Evolutionary conservation across 371 early-diverging fungal species (phyloP).

Genomic region (Mucor lusitanicus): DNA sequence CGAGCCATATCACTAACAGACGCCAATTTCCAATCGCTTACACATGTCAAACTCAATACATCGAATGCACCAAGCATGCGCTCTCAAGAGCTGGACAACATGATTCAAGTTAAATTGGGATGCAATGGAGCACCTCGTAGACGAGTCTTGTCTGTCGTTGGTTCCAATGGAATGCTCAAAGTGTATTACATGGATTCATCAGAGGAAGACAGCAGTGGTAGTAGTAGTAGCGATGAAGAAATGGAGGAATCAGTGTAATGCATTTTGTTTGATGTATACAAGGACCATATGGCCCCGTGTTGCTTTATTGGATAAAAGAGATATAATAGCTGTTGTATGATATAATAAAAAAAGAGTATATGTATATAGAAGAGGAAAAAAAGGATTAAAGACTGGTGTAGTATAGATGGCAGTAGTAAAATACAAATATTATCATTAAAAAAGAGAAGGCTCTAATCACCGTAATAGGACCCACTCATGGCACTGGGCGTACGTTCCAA

Average conservation of each 20-base stretch:
- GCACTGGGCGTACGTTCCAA: slow-evolving; percentile 26
- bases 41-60: neutral
- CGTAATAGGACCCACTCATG: slow-evolving; percentile 30
- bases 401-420: neutral
- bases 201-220: neutral
- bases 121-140: slow-evolving; percentile 23
- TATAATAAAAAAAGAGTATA: neutral
- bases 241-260: neutral
- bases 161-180: slow-evolving; percentile 10
- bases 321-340: too few species aligned
- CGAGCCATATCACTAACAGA: slow-evolving; percentile 4
- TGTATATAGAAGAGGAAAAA: neutral
- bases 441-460: slow-evolving; percentile 7
- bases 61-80: neutral
- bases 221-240: neutral
- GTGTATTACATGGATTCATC: slow-evolving; percentile 16
- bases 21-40: neutral
- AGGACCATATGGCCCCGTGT: neutral
- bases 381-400: neutral
- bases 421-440: neutral
- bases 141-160: slow-evolving; percentile 14
- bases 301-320: too few species aligned
- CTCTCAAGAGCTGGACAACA: neutral
- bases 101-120: slow-evolving; percentile 21
- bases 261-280: neutral